Conservation (phyloP, 768 basidiomycete genomes). For the Amanita exitialis region DNA sequence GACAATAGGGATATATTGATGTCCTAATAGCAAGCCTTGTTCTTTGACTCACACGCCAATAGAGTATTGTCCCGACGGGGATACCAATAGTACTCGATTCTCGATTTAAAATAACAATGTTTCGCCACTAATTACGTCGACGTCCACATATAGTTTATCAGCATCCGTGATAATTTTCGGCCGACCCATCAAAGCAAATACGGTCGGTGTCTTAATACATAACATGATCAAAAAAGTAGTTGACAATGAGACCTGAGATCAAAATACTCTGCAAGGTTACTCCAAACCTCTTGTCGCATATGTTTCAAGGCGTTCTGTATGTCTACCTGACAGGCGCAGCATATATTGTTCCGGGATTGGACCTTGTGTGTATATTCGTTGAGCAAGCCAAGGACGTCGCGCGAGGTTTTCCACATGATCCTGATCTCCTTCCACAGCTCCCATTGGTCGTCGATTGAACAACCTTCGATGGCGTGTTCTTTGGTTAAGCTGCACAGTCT, state of each 20-base stretch:
- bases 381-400: neutral
- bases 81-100: too few relatives aligned
- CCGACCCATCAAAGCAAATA: too few relatives aligned
- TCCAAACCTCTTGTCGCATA: neutral
- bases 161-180: too few relatives aligned
- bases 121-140: too few relatives aligned
- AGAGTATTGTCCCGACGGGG: too few relatives aligned
- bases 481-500: neutral
- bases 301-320: neutral
- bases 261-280: neutral
- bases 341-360: neutral
- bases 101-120: too few relatives aligned
- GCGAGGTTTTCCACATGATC: neutral
- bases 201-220: too few relatives aligned
- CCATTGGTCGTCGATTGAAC: neutral
- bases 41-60: too few relatives aligned
- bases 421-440: neutral
- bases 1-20: slow-evolving; percentile 29
- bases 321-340: neutral
- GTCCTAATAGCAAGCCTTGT: too few relatives aligned
- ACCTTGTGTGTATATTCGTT: neutral
- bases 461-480: neutral
- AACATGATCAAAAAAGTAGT: neutral
- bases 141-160: too few relatives aligned
- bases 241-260: neutral